Evolutionary conservation across 139 green algal genomes (phyloP).

Genomic region (Chlamydomonas sp.): DNA sequence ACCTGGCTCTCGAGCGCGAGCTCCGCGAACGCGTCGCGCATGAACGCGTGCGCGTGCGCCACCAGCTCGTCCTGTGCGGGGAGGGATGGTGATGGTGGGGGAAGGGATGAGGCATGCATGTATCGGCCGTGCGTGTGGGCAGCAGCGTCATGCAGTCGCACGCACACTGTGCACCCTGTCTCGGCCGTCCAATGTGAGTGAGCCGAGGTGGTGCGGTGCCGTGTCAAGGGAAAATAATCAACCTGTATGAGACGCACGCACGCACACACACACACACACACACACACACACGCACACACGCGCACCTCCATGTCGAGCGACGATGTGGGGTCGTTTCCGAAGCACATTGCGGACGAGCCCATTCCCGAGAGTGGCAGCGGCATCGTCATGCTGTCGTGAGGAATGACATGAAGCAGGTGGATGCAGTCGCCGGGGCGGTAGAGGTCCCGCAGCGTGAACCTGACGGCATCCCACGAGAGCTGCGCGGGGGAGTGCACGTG

Average conservation of each 20-base stretch:
- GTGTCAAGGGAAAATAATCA: too few species aligned
- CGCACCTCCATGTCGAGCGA: neutral
- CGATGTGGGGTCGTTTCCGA: neutral
- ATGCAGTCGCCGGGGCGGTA: slow-evolving; percentile 3
- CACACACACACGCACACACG: neutral
- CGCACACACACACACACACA: neutral
- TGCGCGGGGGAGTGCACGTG: neutral
- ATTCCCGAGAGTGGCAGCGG: neutral
- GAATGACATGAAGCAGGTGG: slow-evolving; percentile 6
- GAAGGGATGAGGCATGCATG: too few species aligned
- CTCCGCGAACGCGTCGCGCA: too few species aligned
- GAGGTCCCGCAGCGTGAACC: neutral
- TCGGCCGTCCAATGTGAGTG: too few species aligned
- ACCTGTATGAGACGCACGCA: neutral
- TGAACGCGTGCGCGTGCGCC: too few species aligned
- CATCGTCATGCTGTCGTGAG: neutral
- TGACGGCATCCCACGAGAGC: slow-evolving; percentile 4
- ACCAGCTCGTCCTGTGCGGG: too few species aligned
- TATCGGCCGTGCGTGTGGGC: too few species aligned
- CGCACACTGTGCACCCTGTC: too few species aligned
- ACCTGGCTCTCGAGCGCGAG: too few species aligned
- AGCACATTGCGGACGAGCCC: neutral
- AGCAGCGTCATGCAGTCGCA: too few species aligned
- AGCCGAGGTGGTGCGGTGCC: too few species aligned
- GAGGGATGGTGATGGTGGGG: too few species aligned